Conservation (phyloP, 495 filamentous ascomycete genomes). For the Oidiodendron maius region DNA sequence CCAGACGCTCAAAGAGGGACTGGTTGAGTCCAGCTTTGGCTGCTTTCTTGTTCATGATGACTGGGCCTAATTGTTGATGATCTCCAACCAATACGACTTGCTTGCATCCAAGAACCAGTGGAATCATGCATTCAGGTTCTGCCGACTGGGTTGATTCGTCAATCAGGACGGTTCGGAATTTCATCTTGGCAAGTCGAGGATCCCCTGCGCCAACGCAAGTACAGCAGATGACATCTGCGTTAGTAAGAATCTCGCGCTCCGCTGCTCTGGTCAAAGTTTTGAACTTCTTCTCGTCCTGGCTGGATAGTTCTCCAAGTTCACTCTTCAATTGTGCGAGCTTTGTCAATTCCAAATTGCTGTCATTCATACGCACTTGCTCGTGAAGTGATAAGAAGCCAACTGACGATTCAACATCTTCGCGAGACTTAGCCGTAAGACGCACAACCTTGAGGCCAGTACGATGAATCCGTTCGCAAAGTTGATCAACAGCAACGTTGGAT, state of each 20-base stretch:
- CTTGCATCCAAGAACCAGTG: slow-evolving; percentile 94
- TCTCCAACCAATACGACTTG: slow-evolving; percentile 97
- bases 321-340: slow-evolving; percentile 89
- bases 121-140: slow-evolving; percentile 99
- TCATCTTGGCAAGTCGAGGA: slow-evolving; percentile 89
- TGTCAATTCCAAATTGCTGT: slow-evolving; percentile 86
- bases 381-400: slow-evolving; percentile 93
- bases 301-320: slow-evolving; percentile 87
- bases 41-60: slow-evolving; percentile 99
- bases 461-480: slow-evolving; percentile 97
- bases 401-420: slow-evolving; percentile 95
- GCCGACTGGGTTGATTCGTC: slow-evolving; percentile 99
- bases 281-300: slow-evolving; percentile 96
- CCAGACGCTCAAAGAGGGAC: slow-evolving; percentile 93
- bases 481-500: slow-evolving; percentile 97
- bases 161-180: slow-evolving; percentile 96
- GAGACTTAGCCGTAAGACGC: slow-evolving; percentile 96
- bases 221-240: slow-evolving; percentile 98
- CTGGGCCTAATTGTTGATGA: slow-evolving; percentile 95
- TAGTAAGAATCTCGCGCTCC: slow-evolving; percentile 91
- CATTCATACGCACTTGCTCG: slow-evolving; percentile 95
- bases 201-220: slow-evolving; percentile 98
- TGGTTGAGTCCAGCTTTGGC: slow-evolving; percentile 97
- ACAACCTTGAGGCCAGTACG: slow-evolving; percentile 92
- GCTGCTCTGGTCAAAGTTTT: slow-evolving; percentile 90